Percentiles rank a stretch among this genome's conserved stretches.
phyloP scores from a whole-genome alignment of 176 grass and related monocot genomes.

The Canna indica region DNA sequence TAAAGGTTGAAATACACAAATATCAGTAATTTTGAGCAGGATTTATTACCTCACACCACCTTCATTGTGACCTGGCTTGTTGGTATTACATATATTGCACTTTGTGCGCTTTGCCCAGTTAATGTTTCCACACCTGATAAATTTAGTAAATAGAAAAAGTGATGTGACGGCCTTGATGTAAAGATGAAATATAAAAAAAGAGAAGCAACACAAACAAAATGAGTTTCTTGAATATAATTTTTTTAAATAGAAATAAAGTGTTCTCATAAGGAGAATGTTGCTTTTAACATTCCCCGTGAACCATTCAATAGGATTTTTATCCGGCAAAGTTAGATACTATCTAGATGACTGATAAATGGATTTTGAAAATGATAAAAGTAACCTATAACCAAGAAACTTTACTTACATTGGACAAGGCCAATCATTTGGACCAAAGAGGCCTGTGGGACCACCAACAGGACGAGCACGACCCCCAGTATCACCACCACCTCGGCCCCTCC shows the following conservation, averaged over 20 bases:
- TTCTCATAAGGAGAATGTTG: no score
- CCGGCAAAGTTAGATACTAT: no score
- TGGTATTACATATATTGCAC: conserved; percentile 97
- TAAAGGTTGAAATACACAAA: no score
- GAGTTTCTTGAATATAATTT: not conserved
- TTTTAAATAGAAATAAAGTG: no score
- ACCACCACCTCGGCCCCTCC: conserved; percentile 11
- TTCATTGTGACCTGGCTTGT: conserved; percentile 80
- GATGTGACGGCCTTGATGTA: not conserved
- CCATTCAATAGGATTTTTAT: no score
- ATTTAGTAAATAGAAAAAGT: not conserved
- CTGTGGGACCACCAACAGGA: conserved; percentile 66
- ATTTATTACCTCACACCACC: conserved; percentile 70
- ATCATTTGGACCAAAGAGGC: conserved; percentile 96
- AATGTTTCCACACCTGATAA: conserved; percentile 80
- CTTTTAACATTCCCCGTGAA: no score
- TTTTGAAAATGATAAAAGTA: not conserved
- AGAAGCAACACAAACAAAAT: not conserved
- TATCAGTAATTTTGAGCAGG: no score
- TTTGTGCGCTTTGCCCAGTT: conserved; percentile 94
- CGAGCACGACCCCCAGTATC: conserved; percentile 8
- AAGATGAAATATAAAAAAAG: not conserved
- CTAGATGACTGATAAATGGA: no score
- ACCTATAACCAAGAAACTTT: not conserved
- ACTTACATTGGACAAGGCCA: conserved; percentile 95